Base-by-base conservation (phyloP, 192 early-diverging fungal species). In the Physocladia obscura region DNA sequence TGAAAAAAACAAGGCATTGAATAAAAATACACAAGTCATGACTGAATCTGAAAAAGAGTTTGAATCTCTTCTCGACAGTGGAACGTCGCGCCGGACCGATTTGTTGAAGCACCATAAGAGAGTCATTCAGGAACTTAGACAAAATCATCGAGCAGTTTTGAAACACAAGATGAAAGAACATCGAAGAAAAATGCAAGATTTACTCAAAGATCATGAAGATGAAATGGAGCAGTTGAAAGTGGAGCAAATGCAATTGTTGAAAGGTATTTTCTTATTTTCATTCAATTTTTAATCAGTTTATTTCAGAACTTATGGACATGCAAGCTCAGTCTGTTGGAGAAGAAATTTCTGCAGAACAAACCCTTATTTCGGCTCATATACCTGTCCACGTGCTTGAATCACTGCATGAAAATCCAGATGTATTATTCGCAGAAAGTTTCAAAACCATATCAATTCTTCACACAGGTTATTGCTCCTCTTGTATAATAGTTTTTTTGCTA, bases 161-260 rank as follows among this genome's bases (percentile, higher is more conserved):
- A 26, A 48, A 2, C 52, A 56, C 34, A 72, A 72, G 50, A 19
- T 32, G n/a, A 62, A 61, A 27, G 70, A 72, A 22, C 58, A 72
- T 17, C 70, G 70, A 24, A 47, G 70, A 1, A 72, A 63, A 38
- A 22, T 72, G 6, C 22, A 69, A 30, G 70, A 62, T 19, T 21
- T 72, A 17, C 60, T 62, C 17, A 72, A 72, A 50, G 70, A 72
- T 36, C 70, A 72, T 24, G 70, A 72, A 51, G 70, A 72, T 38
- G 70, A 72, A 36, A 72, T 72, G 27, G 55, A 72, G 31, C 59
- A 52, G 49, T 39, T 72, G 60, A 72, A 72, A 52, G 30, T 58
- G 22, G 70, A 72, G 29, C 70, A 72, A 61, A 6, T 49, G 26
- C 32, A 27, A 3, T 30, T 50, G 24, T 63, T 72, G 70, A 44